Evolutionary conservation across 805 yeast species (phyloP).

Genomic region (Cyberlindnera samutprakarnensis): DNA sequence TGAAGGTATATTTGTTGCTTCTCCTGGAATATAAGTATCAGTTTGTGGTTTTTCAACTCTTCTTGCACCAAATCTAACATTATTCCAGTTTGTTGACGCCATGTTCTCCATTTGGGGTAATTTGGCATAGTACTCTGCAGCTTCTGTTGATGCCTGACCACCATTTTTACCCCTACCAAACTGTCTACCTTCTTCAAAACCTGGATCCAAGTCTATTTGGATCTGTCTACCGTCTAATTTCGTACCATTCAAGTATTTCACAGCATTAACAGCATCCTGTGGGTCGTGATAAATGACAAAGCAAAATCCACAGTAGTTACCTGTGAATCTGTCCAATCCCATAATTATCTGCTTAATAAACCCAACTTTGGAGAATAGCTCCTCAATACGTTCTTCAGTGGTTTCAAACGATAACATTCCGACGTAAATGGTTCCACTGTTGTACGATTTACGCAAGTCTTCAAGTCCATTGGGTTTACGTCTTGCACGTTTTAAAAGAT

Average conservation of each 20-base stretch:
- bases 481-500: conserved; percentile 57
- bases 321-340: conserved; percentile 88
- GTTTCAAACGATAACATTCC: conserved; percentile 88
- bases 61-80: conserved; percentile 26
- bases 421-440: conserved; percentile 75
- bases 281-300: conserved; percentile 72
- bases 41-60: conserved; percentile 13
- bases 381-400: conserved; percentile 91
- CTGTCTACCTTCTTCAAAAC: conserved; percentile 92
- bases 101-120: background rate
- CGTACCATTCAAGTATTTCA: conserved; percentile 76
- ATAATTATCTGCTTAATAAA: conserved; percentile 72
- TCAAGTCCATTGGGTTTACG: conserved; percentile 42
- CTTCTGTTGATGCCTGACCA: conserved; percentile 81
- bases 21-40: conserved; percentile 19
- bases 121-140: conserved; percentile 5
- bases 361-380: conserved; percentile 72
- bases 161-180: conserved; percentile 91
- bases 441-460: conserved; percentile 58
- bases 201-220: conserved; percentile 91
- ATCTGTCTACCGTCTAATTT: conserved; percentile 76
- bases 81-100: conserved; percentile 6
- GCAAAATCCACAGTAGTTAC: conserved; percentile 96
- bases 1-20: too few relatives aligned
- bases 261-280: conserved; percentile 70